Conservation (phyloP, 1,284 basidiomycete genomes). For the Kwoniella shivajii region DNA sequence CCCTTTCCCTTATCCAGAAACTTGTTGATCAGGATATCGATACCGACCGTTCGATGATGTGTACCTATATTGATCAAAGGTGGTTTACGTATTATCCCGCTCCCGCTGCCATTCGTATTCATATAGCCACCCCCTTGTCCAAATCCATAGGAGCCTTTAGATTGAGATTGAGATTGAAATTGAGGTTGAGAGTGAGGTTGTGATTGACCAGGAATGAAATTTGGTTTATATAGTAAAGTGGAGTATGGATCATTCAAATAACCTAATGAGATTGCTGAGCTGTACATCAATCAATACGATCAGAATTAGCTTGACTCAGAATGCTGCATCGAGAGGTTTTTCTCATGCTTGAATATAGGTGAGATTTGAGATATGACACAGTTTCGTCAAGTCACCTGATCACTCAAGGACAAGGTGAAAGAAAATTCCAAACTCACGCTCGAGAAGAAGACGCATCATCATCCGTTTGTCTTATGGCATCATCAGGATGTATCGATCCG, state of each 20-base stretch:
- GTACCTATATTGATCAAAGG: slow-evolving; percentile 97
- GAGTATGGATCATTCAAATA: slow-evolving; percentile 77
- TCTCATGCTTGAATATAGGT: neutral
- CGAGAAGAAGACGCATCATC: slow-evolving; percentile 73
- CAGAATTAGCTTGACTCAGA: neutral
- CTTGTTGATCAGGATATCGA: slow-evolving; percentile 74
- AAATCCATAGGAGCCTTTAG: too few species aligned
- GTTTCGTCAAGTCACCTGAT: neutral
- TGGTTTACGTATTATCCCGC: too few species aligned
- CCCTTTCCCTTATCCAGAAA: slow-evolving; percentile 61
- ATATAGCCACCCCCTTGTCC: neutral
- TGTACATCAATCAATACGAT: slow-evolving; percentile 11
- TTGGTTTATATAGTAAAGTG: slow-evolving; percentile 61
- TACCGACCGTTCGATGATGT: slow-evolving; percentile 75
- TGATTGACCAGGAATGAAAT: neutral
- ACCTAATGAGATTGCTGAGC: slow-evolving; percentile 68
- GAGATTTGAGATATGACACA: neutral
- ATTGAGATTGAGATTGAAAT: too few species aligned
- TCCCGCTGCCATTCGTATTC: too few species aligned
- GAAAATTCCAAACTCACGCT: slow-evolving; percentile 57
- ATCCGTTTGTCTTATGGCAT: slow-evolving; percentile 70
- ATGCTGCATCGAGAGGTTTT: neutral
- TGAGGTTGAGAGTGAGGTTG: slow-evolving; percentile 28
- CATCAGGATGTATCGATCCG: slow-evolving; percentile 54
- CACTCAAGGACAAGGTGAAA: slow-evolving; percentile 20